These are phyloP conservation scores for Hypoxylon sp. DNA, from an alignment of 2,329 filamentous ascomycete species.

Conservation along the genomic window DNA sequence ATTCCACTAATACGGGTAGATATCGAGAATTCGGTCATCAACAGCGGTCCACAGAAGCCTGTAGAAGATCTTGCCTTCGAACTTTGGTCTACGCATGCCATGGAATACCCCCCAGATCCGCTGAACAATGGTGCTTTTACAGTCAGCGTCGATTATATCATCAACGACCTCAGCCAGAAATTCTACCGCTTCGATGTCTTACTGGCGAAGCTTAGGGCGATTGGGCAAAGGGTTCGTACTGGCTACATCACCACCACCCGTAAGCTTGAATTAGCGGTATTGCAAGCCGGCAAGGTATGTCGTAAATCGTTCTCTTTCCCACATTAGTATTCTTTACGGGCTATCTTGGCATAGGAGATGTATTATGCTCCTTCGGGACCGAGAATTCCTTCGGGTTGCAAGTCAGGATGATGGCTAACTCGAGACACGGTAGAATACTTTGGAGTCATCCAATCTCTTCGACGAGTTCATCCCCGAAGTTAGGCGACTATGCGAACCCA, in stretches of 20 bases:
- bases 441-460: slow-evolving; percentile 50
- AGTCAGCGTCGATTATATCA: slow-evolving; percentile 48
- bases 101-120: slow-evolving; percentile 43
- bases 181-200: slow-evolving; percentile 48
- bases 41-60: slow-evolving; percentile 40
- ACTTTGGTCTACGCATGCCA: slow-evolving; percentile 53
- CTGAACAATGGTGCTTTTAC: slow-evolving; percentile 46
- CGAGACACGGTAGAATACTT: slow-evolving; percentile 46
- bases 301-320: background rate
- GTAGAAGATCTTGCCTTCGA: slow-evolving; percentile 51
- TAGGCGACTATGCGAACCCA: slow-evolving; percentile 52
- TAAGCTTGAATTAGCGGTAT: slow-evolving; percentile 59
- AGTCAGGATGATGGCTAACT: slow-evolving; percentile 19
- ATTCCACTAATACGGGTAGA: slow-evolving; percentile 47
- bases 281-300: slow-evolving; percentile 60
- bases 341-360: background rate
- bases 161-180: slow-evolving; percentile 47
- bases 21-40: slow-evolving; percentile 55
- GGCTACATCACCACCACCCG: slow-evolving; percentile 53
- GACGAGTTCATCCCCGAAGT: slow-evolving; percentile 53
- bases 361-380: background rate
- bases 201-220: slow-evolving; percentile 44
- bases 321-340: background rate
- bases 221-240: slow-evolving; percentile 49
- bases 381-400: background rate